These are phyloP conservation scores for Dioscorea zingiberensis DNA, from an alignment of 106 monocot genomes.

Conservation along the genomic window DNA sequence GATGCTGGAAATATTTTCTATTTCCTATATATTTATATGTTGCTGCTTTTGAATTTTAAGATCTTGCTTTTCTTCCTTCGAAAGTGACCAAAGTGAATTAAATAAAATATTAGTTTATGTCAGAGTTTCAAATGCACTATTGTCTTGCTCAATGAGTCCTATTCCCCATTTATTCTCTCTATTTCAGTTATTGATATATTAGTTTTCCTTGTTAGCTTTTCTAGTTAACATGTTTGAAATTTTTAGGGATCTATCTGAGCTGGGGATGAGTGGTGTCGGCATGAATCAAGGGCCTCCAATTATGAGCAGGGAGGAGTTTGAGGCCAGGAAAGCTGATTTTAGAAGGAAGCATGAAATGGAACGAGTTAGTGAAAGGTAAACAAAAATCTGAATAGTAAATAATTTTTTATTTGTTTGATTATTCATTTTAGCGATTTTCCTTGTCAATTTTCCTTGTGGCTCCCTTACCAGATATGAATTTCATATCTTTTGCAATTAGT, in stretches of 20 bases:
- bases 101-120: too few species aligned
- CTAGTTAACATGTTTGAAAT: neutral
- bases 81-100: too few species aligned
- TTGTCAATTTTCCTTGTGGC: too few species aligned
- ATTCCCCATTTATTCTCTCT: neutral
- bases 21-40: too few species aligned
- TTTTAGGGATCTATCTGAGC: constrained; percentile 65
- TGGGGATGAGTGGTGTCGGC: constrained; percentile 31
- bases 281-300: constrained; percentile 50
- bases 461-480: too few species aligned
- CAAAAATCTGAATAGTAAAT: neutral
- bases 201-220: neutral
- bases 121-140: neutral
- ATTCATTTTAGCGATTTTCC: neutral
- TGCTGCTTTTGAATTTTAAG: neutral
- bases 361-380: constrained; percentile 54
- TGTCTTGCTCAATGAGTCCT: neutral
- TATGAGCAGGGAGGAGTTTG: constrained; percentile 61
- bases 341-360: constrained; percentile 58
- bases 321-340: constrained; percentile 59
- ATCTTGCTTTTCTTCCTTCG: too few species aligned
- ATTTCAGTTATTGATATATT: neutral
- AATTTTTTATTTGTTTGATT: neutral
- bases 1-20: neutral
- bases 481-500: too few species aligned